These are phyloP conservation scores for Myrmaecium sp. DNA, from an alignment of 2,329 filamentous ascomycete species.

Conservation along the genomic window DNA sequence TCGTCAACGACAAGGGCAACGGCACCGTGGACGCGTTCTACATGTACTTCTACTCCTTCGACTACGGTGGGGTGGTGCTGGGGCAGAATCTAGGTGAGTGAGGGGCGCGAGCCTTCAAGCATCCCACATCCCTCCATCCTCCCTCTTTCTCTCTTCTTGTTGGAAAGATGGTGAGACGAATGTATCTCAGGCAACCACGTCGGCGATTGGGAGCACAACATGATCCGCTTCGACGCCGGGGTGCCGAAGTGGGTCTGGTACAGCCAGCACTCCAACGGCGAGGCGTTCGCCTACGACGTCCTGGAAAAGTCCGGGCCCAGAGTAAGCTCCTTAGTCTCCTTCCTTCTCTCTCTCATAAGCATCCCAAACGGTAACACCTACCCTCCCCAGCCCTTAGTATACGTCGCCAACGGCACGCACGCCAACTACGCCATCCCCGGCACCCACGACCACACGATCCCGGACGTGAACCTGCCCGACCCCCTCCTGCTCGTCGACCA, in stretches of 20 bases:
- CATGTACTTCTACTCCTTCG: conserved; percentile 45
- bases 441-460: conserved; percentile 46
- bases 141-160: background rate
- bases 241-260: conserved; percentile 42
- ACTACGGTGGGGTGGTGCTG: conserved; percentile 35
- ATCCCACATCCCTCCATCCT: background rate
- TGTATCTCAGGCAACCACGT: conserved; percentile 36
- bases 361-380: background rate
- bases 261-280: conserved; percentile 43
- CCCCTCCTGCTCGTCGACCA: conserved; percentile 34
- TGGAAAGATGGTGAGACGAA: conserved; percentile 3
- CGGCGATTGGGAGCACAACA: conserved; percentile 51
- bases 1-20: conserved; percentile 40
- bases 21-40: conserved; percentile 42
- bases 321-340: conserved; percentile 7
- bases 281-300: conserved; percentile 43
- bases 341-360: conserved; percentile 1
- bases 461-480: conserved; percentile 38
- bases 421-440: conserved; percentile 46
- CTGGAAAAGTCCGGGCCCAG: conserved; percentile 36
- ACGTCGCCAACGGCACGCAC: conserved; percentile 44
- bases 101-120: background rate
- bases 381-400: conserved; percentile 31
- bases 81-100: conserved; percentile 28
- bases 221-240: conserved; percentile 46